Evolutionary conservation across 257 asterid species (phyloP).

Genomic region (Gentiana straminea): DNA sequence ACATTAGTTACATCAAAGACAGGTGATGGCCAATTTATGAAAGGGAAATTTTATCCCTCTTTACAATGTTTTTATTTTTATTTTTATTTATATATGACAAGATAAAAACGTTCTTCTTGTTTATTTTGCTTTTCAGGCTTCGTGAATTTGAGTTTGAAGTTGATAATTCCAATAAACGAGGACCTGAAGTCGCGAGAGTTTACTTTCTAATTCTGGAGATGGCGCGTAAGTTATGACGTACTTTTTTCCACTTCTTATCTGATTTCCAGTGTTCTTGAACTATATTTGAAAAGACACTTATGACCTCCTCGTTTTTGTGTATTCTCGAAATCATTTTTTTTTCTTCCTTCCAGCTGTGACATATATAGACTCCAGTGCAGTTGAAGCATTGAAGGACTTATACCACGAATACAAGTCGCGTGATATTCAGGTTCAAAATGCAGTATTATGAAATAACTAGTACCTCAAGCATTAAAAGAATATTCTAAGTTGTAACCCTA

Average conservation of each 20-base stretch:
- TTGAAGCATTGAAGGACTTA: constrained; percentile 84
- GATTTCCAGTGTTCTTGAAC: too few relatives aligned
- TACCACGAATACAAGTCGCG: constrained; percentile 76
- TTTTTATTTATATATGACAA: too few relatives aligned
- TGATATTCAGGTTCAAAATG: constrained; percentile 58
- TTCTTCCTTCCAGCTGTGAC: constrained; percentile 67
- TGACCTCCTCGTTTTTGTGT: too few relatives aligned
- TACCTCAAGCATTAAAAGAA: neutral
- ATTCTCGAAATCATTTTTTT: neutral
- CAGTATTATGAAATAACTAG: too few relatives aligned
- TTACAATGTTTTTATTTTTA: too few relatives aligned
- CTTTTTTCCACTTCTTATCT: too few relatives aligned
- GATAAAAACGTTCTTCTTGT: neutral
- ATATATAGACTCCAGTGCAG: constrained; percentile 90
- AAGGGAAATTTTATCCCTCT: too few relatives aligned
- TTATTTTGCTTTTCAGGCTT: constrained; percentile 39
- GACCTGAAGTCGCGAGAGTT: constrained; percentile 77
- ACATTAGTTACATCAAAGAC: constrained; percentile 88
- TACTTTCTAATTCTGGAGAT: constrained; percentile 79
- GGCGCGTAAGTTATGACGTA: constrained; percentile 78
- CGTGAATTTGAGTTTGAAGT: constrained; percentile 75
- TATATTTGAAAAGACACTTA: too few relatives aligned
- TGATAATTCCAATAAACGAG: constrained; percentile 54
- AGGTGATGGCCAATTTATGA: constrained; percentile 30
- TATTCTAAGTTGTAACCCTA: neutral